These are phyloP conservation scores for Anethum foeniculum DNA, from an alignment of 140 eudicot species.

Conservation along the genomic window DNA sequence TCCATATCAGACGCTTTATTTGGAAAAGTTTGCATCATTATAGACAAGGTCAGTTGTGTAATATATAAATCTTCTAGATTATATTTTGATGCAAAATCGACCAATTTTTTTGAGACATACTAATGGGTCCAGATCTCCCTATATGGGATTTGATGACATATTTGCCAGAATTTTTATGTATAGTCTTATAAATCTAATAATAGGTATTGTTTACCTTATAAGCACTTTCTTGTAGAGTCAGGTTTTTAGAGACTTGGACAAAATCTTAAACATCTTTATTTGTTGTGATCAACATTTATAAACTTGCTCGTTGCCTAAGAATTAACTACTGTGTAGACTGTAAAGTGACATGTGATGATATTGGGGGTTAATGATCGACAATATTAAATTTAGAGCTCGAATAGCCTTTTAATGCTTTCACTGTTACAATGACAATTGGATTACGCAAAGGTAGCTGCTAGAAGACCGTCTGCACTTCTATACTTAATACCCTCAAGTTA, in stretches of 20 bases:
- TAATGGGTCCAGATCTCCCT: not conserved
- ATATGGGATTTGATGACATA: conserved; percentile 3
- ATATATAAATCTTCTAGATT: conserved; percentile 5
- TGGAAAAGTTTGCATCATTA: conserved; percentile 70
- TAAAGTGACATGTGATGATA: not conserved
- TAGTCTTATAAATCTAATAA: not conserved
- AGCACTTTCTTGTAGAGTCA: not conserved
- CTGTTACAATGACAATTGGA: not conserved
- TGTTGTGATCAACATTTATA: not conserved
- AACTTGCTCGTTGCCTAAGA: not conserved
- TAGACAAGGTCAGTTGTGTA: conserved; percentile 75
- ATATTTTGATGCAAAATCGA: not conserved
- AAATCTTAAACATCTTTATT: not conserved
- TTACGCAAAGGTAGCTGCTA: not conserved
- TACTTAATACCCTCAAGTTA: not conserved
- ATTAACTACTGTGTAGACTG: not conserved
- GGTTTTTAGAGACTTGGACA: not conserved
- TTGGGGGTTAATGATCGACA: not conserved
- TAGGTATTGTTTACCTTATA: not conserved
- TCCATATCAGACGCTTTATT: conserved; percentile 67
- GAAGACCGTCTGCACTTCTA: not conserved
- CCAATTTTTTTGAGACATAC: not conserved
- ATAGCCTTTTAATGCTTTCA: not conserved
- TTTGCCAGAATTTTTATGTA: not conserved
- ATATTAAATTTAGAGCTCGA: not conserved